Percentiles rank a stretch among this genome's conserved stretches.
Conservation (phyloP, 2,329 filamentous ascomycete species). For the Calonectria pseudoturangicola region DNA sequence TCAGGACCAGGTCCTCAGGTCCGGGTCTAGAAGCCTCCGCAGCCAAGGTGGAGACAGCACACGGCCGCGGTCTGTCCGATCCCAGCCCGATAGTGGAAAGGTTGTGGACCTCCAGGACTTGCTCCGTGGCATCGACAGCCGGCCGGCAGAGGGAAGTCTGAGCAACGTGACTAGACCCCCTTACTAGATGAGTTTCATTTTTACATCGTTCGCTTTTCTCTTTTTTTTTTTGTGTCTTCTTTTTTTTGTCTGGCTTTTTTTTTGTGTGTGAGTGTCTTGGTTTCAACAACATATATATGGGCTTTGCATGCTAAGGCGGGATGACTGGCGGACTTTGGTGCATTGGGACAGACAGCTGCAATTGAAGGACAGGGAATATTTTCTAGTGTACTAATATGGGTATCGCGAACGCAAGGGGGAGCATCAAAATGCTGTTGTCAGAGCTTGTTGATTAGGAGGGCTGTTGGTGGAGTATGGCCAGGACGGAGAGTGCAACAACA, state of each 20-base stretch:
- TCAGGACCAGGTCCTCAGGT: conserved; percentile 61
- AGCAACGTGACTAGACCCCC: conserved; percentile 69
- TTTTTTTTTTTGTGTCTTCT: not conserved
- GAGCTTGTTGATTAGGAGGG: conserved; percentile 20
- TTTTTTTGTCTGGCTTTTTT: not conserved
- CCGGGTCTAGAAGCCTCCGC: conserved; percentile 61
- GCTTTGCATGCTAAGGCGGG: not conserved
- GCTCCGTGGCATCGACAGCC: conserved; percentile 70
- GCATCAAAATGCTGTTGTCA: conserved; percentile 19
- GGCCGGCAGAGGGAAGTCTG: conserved; percentile 66
- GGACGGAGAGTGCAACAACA: conserved; percentile 20
- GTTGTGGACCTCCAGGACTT: conserved; percentile 69
- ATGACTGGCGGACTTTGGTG: conserved; percentile 5
- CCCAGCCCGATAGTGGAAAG: conserved; percentile 57
- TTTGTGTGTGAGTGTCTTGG: not conserved
- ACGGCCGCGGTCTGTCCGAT: conserved; percentile 58
- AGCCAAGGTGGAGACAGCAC: conserved; percentile 65
- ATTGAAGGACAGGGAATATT: not conserved
- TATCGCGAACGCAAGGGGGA: conserved; percentile 7
- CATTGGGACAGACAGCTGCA: not conserved
- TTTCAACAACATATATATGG: conserved; percentile 15
- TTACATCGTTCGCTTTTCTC: not conserved
- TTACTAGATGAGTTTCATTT: conserved; percentile 60
- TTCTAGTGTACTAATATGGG: conserved; percentile 26
- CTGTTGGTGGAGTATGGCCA: conserved; percentile 9